Percentiles rank a stretch among this genome's conserved stretches.
Conservation (phyloP, 805 yeast genomes). For the Vanderwaltozyma yarrowii region DNA sequence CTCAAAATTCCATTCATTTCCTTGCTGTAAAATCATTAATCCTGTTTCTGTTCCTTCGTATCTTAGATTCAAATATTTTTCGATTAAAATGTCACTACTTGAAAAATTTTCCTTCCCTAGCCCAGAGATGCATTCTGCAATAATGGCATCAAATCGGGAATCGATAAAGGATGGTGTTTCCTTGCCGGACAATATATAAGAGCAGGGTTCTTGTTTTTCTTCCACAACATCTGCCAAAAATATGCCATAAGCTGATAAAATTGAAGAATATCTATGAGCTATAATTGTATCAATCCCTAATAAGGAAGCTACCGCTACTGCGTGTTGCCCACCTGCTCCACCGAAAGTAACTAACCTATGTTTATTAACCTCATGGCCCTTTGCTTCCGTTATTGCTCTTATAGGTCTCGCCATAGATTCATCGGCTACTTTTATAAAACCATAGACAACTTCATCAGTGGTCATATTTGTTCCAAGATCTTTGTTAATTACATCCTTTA, state of each 20-base stretch:
- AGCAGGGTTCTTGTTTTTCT: constrained; percentile 68
- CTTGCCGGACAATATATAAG: constrained; percentile 30
- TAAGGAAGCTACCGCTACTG: constrained; percentile 61
- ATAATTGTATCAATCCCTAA: constrained; percentile 61
- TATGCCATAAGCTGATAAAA: constrained; percentile 82
- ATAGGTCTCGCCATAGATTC: constrained; percentile 90
- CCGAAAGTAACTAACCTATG: constrained; percentile 80
- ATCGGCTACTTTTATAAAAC: constrained; percentile 74
- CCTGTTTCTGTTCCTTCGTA: constrained; percentile 88
- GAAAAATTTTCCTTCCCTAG: constrained; percentile 53
- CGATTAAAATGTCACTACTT: constrained; percentile 38
- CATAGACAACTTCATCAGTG: constrained; percentile 64
- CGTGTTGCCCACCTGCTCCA: constrained; percentile 93
- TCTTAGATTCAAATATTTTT: constrained; percentile 64
- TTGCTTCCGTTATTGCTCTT: constrained; percentile 74
- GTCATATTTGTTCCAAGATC: constrained; percentile 34
- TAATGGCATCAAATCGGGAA: constrained; percentile 38
- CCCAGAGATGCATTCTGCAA: constrained; percentile 21
- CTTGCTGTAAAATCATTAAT: constrained; percentile 47
- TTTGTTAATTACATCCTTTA: constrained; percentile 48
- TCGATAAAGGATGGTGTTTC: constrained; percentile 30
- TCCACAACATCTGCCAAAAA: constrained; percentile 77
- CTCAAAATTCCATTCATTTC: constrained; percentile 27
- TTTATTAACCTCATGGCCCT: constrained; percentile 54
- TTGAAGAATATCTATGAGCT: constrained; percentile 73